Base-by-base conservation (phyloP, 306 rosid species). In the Begonia masoniana region DNA sequence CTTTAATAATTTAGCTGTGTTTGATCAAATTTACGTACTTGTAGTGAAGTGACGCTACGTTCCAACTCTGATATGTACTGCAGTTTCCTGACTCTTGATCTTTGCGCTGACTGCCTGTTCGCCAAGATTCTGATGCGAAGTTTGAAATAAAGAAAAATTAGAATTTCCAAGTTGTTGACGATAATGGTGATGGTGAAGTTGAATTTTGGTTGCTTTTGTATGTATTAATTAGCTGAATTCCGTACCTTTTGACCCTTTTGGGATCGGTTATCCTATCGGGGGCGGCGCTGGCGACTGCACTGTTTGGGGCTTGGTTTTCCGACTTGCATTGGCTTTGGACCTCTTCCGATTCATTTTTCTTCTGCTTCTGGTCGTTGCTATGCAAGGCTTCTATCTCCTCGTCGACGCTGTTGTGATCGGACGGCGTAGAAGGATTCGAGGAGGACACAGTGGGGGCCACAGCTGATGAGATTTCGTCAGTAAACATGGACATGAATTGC, bases 1-100 rank as follows among this genome's bases (percentile, higher is more conserved):
- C 39, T 31, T 21, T 21, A 21, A 21, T 21, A 31, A 31, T 31
- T 31, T 31, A 31, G 4, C 39, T 31, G 39, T 31, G 7, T 5
- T 31, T 56, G 19, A 31, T 13, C 10, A 15, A 50, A 26, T 41
- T 21, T 45, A 41, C 52, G 63, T 50, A 91, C 97, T 78, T 86
- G 99, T 61, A 91, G 72, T 56, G 99, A 86, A 56, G 81, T 83
- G 62, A 91, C 93, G 66, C 84, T 91, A 35, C 93, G 70, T 61
- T 91, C 99, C 6, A 91, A 92, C 74, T 91, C 99, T 61, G 86
- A 83, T 70, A 86, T 83, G 75, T 91, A 86, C 67, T 91, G 96
- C 26, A 91, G 82, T 71, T 86, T 91, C 80, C 96, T 79, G 55
- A 91, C 99, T 62, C 99, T 76, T 62, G 99, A 86, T 81, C 94